These are phyloP conservation scores for Rhodofomes roseus DNA, from an alignment of 1,284 basidiomycete genomes.

Conservation along the genomic window DNA sequence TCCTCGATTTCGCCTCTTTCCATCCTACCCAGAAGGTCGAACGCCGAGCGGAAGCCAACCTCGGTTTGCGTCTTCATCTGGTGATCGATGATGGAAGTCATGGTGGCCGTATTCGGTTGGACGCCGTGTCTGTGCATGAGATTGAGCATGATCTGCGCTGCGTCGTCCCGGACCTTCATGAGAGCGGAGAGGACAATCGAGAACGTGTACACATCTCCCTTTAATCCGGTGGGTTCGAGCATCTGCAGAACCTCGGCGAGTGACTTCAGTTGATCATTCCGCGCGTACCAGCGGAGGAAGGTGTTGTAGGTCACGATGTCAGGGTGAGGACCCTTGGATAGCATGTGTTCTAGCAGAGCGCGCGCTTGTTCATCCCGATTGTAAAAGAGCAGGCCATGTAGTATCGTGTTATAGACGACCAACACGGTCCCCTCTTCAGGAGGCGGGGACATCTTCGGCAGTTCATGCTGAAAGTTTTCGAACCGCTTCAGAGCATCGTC, in stretches of 20 bases:
- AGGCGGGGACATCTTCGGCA: conserved; percentile 15
- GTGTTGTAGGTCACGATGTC: conserved; percentile 80
- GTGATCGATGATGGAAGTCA: conserved; percentile 71
- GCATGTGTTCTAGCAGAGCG: conserved; percentile 46
- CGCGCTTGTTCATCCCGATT: conserved; percentile 41
- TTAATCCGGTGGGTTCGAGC: conserved; percentile 49
- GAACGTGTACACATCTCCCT: conserved; percentile 77
- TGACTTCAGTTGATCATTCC: conserved; percentile 53
- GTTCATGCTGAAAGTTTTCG: conserved; percentile 41
- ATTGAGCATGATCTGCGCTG: conserved; percentile 55
- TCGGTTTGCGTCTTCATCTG: conserved; percentile 56
- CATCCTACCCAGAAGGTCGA: conserved; percentile 70
- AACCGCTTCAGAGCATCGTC: conserved; percentile 49
- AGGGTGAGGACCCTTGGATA: conserved; percentile 49
- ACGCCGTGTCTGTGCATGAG: conserved; percentile 76
- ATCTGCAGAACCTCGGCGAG: conserved; percentile 53
- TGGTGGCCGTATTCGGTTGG: conserved; percentile 67
- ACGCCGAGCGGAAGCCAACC: conserved; percentile 53
- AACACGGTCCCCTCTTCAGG: conserved; percentile 20
- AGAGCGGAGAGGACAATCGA: conserved; percentile 77
- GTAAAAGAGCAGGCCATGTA: conserved; percentile 55
- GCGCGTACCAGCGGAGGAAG: conserved; percentile 62
- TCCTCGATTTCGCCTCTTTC: conserved; percentile 48
- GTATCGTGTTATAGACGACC: conserved; percentile 59
- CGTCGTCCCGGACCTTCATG: conserved; percentile 61